Base-by-base conservation (phyloP, 106 monocot genomes). In the Dioscorea dumetorum region DNA sequence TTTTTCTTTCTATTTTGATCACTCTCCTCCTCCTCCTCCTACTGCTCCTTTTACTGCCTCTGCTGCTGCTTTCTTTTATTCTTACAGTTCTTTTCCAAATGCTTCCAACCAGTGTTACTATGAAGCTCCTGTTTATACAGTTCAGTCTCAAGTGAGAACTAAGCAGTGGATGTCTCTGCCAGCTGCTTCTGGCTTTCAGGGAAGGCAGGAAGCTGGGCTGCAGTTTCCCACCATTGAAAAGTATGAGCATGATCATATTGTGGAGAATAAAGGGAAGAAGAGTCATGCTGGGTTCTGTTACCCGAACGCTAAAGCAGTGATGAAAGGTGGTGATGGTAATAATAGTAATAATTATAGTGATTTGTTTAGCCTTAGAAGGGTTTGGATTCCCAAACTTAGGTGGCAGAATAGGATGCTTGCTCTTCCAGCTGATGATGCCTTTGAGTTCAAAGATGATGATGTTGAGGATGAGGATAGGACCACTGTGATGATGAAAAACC, bases 401-500 rank as follows among this genome's bases (percentile, higher is more conserved):
- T 23, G 22, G 49, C 19, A 11, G 18, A 66, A 24, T 9, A 66
- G 50, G 50, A 8, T 21, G 22, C 2, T 19, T 15, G 10, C 49
- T 10, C 21, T 50, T 10, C 18, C 41, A 0, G n/a, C 8, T 9
- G 15, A 1, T 16, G 50, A 21, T 6, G 66, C 12, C 2, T 66
- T 66, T 22, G 21, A 66, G 12, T 50, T 66, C 50, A 66, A 66
- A 12, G n/a, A 64, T 6, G 48, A 49, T 48, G 50, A 50, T 2
- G 66, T 12, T 9, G 66, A 20, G 12, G 22, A 9, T 10, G 66
- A 66, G 49, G 66, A 23, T 5, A 66, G 49, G 50, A 66, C 66
- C 11, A 66, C 66, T 13, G 49, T 66, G 12, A 66, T 70, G 70
- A 68, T 68, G 4, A 68, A 54, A n/a, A 70, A 70, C 58, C 19